These are phyloP conservation scores for Cymbidium sinense DNA, from an alignment of 106 monocot species.

Conservation along the genomic window DNA sequence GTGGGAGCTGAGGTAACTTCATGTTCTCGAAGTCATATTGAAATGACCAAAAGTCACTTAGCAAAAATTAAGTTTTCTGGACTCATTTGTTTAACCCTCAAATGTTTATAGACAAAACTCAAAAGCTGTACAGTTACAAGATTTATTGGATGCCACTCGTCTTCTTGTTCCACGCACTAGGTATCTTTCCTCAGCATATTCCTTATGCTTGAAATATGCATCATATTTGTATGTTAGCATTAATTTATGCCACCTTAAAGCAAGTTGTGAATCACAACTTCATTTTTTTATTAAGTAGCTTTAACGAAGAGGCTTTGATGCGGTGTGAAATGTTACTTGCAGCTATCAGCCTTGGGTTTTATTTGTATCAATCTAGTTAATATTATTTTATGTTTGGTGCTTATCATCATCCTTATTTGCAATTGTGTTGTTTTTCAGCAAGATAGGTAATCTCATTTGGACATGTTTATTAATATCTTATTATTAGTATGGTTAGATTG, in stretches of 20 bases:
- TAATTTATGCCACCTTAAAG: neutral
- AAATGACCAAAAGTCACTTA: neutral
- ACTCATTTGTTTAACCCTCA: conserved; percentile 1
- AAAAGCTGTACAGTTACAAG: conserved; percentile 99
- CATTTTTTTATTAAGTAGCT: neutral
- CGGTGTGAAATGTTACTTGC: neutral
- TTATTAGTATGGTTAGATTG: neutral
- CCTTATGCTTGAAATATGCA: neutral
- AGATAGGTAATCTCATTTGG: neutral
- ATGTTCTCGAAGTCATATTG: neutral
- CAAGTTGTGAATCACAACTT: neutral
- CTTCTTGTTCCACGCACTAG: conserved; percentile 80
- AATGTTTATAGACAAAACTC: conserved; percentile 78
- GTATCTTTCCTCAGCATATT: conserved; percentile 22
- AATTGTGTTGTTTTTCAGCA: neutral
- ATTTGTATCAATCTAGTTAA: neutral
- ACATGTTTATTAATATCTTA: neutral
- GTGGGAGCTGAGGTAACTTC: conserved; percentile 72
- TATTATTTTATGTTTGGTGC: neutral
- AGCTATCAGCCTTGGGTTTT: neutral
- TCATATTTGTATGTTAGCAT: neutral
- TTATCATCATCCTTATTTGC: neutral
- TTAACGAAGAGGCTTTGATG: neutral
- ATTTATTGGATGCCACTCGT: conserved; percentile 91
- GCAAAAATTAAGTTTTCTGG: neutral